phyloP scores from a whole-genome alignment of 129 eudicot genomes.

The Centaurea solstitialis region DNA sequence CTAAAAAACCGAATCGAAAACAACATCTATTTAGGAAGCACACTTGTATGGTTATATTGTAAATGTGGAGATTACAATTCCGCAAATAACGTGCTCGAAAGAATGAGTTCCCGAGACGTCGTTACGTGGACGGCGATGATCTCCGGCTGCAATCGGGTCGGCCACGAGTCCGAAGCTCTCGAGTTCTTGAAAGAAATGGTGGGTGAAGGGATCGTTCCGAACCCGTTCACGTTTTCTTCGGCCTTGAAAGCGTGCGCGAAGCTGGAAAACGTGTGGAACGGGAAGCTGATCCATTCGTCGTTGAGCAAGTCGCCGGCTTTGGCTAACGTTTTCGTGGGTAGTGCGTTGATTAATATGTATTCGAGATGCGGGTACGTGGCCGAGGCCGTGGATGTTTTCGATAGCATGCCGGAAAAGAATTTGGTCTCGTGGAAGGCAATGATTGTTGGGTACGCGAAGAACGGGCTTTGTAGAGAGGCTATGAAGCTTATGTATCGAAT shows the following conservation, averaged over 20 bases:
- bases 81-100: constrained; percentile 58
- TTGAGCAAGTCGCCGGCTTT: constrained; percentile 56
- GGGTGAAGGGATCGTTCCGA: constrained; percentile 81
- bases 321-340: constrained; percentile 83
- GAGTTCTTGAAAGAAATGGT: constrained; percentile 74
- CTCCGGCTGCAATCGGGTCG: constrained; percentile 67
- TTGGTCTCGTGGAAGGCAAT: constrained; percentile 82
- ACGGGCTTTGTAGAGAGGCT: constrained; percentile 79
- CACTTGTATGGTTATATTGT: constrained; percentile 92
- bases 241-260: constrained; percentile 87
- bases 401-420: constrained; percentile 78
- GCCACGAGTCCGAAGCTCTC: constrained; percentile 83
- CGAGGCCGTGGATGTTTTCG: constrained; percentile 75
- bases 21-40: constrained; percentile 71
- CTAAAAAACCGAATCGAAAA: constrained; percentile 52
- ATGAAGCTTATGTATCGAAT: constrained; percentile 79
- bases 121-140: constrained; percentile 98
- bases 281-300: constrained; percentile 72
- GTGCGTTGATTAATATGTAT: constrained; percentile 86
- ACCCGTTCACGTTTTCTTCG: constrained; percentile 83
- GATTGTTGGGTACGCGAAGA: constrained; percentile 81
- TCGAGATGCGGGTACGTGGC: constrained; percentile 78
- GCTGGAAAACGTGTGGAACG: constrained; percentile 58
- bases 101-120: constrained; percentile 73
- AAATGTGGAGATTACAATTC: constrained; percentile 62